Conservation (phyloP, 129 eudicot species). For the Lactuca sativa region DNA sequence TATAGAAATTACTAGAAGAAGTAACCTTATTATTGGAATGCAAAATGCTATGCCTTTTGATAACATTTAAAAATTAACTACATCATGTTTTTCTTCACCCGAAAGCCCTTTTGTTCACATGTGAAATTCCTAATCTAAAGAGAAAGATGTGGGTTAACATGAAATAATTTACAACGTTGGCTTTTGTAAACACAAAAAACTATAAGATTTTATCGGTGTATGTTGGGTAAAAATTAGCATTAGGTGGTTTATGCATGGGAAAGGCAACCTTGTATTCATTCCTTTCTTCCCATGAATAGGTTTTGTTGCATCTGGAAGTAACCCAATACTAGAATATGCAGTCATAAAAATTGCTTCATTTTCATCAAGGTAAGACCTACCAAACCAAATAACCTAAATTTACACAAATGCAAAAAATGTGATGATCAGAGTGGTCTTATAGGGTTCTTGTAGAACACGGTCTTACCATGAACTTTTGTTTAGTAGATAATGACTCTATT, state of each 20-base stretch:
- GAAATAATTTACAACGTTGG: constrained; percentile 12
- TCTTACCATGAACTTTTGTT: constrained; percentile 90
- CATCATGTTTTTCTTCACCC: constrained; percentile 52
- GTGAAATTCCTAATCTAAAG: constrained; percentile 66
- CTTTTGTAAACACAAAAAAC: neutral
- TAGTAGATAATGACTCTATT: constrained; percentile 75
- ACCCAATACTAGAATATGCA: constrained; percentile 72
- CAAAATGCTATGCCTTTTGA: constrained; percentile 62
- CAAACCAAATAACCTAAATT: constrained; percentile 15
- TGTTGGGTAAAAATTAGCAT: constrained; percentile 88
- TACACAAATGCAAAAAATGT: neutral
- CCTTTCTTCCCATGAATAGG: constrained; percentile 82
- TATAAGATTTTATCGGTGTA: constrained; percentile 72
- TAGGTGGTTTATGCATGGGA: constrained; percentile 74
- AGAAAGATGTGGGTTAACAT: constrained; percentile 17
- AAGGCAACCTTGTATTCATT: constrained; percentile 70
- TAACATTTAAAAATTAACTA: constrained; percentile 79
- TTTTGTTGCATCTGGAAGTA: constrained; percentile 67
- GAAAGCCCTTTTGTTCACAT: constrained; percentile 71
- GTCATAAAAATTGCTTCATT: constrained; percentile 84
- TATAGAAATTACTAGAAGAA: constrained; percentile 55
- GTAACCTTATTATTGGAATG: neutral
- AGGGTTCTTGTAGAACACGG: neutral
- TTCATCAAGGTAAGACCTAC: constrained; percentile 91
- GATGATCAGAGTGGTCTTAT: too few relatives aligned